A percentile compares a stretch with the other conserved stretches of the same genome.
Evolutionary conservation across 129 eudicot species (phyloP).

Genomic region (Escallonia herrerae): DNA sequence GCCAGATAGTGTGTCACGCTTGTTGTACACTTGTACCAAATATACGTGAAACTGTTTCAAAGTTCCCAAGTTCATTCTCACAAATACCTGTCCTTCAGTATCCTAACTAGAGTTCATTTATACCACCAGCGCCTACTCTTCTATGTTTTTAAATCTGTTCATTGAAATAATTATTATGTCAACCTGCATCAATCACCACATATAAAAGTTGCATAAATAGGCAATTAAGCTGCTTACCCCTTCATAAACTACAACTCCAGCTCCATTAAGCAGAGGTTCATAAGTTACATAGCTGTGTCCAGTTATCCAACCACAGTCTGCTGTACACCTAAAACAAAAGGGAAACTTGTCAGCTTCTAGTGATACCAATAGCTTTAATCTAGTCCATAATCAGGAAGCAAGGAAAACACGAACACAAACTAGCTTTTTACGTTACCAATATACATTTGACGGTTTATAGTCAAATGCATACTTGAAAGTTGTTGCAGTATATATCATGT

Average conservation of each 20-base stretch:
- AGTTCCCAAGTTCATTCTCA: too few species aligned
- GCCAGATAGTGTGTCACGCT: too few species aligned
- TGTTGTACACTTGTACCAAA: too few species aligned
- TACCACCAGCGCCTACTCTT: too few species aligned
- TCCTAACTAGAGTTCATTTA: too few species aligned
- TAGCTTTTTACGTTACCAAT: conserved; percentile 48
- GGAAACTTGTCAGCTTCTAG: background rate
- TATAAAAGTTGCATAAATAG: too few species aligned
- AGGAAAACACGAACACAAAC: background rate
- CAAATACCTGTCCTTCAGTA: too few species aligned
- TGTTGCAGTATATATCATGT: conserved; percentile 94
- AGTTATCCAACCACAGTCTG: conserved; percentile 99
- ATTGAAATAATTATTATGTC: too few species aligned
- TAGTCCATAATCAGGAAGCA: background rate
- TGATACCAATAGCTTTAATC: background rate
- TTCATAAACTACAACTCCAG: conserved; percentile 72
- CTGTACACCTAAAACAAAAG: conserved; percentile 72
- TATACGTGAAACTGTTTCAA: too few species aligned
- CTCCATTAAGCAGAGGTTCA: conserved; percentile 97
- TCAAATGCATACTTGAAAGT: conserved; percentile 97
- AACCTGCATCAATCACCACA: too few species aligned
- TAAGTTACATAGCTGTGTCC: conserved; percentile 97
- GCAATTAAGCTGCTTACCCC: conserved; percentile 47
- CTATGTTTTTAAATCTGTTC: too few species aligned
- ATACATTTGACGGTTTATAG: conserved; percentile 80